Base-by-base conservation (phyloP, 805 yeast genomes). In the Starmerella asiatica region DNA sequence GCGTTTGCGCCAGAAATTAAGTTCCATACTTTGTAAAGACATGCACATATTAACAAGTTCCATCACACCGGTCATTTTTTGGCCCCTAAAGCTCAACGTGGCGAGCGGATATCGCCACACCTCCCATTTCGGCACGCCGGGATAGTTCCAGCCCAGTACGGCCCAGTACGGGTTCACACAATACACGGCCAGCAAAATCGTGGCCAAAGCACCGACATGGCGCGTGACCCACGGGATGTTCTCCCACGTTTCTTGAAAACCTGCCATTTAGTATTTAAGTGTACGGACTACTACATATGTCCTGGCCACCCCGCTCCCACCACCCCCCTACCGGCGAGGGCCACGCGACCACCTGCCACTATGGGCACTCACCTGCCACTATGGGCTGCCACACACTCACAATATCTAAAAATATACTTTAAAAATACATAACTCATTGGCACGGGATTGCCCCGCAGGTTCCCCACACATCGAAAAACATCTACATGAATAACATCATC, bases 201-300 rank as follows among this genome's bases (percentile, higher is more conserved):
- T 18, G 12, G 46, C 44, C 12, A 24, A 23, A 1, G 33, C 37
- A 5, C 39, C 41, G 14, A 33, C 21, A 28, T 37, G 24, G 12
- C 48, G 43, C 31, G 52, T 40, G 24, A 50, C 46, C 15, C 7
- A 33, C 35, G 54, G 54, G 28, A 44, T 27, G 17, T 16, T 21
- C 7, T 30, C 29, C 54, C 54, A 50, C 8, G 40, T 29, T 4
- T 40, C 52, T 11, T 15, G 21, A 20, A 48, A 39, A 6, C 42
- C 34, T 8, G 43, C 32, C 40, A 34, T 34, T n/a, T n/a, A n/a
- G n/a, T n/a, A n/a, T n/a, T n/a, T n/a, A n/a, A n/a, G n/a, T n/a
- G n/a, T n/a, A n/a, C n/a, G n/a, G n/a, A n/a, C n/a, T n/a, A n/a
- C n/a, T n/a, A n/a, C n/a, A n/a, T n/a, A n/a, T n/a, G n/a, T n/a